Evolutionary conservation across 2,329 filamentous ascomycete genomes (phyloP).

Genomic region (Macroventuria anomochaeta): DNA sequence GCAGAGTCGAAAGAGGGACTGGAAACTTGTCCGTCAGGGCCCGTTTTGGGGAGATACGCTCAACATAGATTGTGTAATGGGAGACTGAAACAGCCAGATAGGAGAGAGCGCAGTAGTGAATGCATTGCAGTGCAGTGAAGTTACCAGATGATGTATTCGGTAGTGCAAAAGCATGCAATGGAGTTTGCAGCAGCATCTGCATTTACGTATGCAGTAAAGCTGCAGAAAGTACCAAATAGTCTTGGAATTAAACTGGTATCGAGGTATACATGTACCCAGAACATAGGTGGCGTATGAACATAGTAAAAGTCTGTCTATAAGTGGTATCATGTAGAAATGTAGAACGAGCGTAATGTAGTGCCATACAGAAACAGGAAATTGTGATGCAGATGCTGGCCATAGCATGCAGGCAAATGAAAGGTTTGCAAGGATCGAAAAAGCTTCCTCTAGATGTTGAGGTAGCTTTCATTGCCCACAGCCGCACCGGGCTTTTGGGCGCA

Average conservation of each 20-base stretch:
- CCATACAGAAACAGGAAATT: neutral
- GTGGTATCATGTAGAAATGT: constrained; percentile 19
- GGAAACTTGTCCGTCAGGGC: neutral
- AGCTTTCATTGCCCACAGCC: constrained; percentile 20
- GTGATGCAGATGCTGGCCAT: neutral
- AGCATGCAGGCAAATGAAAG: neutral
- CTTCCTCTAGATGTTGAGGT: constrained; percentile 23
- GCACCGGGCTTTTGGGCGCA: constrained; percentile 30
- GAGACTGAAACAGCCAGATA: neutral
- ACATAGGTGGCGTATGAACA: neutral
- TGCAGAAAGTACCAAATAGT: neutral
- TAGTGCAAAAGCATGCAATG: neutral
- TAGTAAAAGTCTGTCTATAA: constrained; percentile 14
- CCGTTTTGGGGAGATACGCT: neutral
- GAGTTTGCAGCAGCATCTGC: neutral
- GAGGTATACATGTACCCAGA: neutral
- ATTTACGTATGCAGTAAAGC: neutral
- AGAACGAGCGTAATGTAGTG: neutral
- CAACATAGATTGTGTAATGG: neutral
- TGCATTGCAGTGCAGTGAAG: constrained; percentile 3
- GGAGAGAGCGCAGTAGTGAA: neutral
- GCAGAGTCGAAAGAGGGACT: neutral
- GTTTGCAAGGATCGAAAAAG: no score
- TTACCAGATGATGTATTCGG: constrained; percentile 1
- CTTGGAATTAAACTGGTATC: neutral